phyloP scores from a whole-genome alignment of 495 filamentous ascomycete genomes.

The Lentithecium fluviatile region DNA sequence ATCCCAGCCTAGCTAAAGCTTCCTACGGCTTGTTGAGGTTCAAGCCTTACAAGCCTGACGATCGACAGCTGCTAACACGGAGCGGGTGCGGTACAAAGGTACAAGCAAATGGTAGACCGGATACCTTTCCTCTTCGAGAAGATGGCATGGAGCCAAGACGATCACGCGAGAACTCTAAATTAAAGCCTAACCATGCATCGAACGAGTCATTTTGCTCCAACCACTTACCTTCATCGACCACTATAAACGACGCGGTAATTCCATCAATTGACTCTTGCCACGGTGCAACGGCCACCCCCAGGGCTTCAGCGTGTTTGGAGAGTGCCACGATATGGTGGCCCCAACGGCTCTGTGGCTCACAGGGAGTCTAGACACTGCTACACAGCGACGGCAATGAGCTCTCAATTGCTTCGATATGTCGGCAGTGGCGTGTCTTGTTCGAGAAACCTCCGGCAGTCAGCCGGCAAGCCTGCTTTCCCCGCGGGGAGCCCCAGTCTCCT shows the following conservation, averaged over 20 bases:
- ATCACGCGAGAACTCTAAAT: constrained; percentile 37
- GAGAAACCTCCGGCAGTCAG: no score
- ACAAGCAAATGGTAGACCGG: not conserved
- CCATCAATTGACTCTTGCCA: no score
- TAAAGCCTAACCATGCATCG: constrained; percentile 16
- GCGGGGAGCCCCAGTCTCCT: no score
- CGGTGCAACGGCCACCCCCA: no score
- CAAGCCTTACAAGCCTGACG: no score
- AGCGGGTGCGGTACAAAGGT: no score
- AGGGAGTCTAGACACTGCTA: not conserved
- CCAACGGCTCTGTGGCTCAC: not conserved
- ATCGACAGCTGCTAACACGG: no score
- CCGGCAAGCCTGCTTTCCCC: no score
- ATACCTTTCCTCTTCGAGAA: constrained; percentile 11
- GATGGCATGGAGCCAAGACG: constrained; percentile 1
- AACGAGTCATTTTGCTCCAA: constrained; percentile 8
- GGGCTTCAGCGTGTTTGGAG: no score
- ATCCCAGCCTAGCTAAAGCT: no score
- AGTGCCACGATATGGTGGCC: not conserved
- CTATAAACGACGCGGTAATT: not conserved
- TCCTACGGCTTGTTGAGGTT: no score
- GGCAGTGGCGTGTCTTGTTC: not conserved
- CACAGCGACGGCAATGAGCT: not conserved
- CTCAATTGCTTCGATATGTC: not conserved
- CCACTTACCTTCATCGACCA: constrained; percentile 13